A percentile compares a stretch with the other conserved stretches of the same genome.
phyloP scores from a whole-genome alignment of 371 early-diverging fungal genomes.

The Rhizopus stolonifer region DNA sequence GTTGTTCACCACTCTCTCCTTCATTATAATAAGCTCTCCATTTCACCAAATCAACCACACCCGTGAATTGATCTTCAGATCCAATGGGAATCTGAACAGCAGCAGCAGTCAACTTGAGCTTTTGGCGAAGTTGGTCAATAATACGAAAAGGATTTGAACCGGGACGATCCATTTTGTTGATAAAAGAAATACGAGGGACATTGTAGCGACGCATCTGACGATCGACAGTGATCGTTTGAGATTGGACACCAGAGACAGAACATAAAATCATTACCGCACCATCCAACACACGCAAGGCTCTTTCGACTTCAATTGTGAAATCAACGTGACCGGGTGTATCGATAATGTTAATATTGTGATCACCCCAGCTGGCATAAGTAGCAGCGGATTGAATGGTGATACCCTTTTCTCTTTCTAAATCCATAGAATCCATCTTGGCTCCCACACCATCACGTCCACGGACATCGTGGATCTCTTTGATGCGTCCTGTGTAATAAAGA shows the following conservation, averaged over 20 bases:
- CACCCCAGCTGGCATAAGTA: slow-evolving; percentile 82
- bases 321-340: slow-evolving; percentile 95
- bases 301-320: slow-evolving; percentile 92
- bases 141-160: slow-evolving; percentile 95
- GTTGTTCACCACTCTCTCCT: slow-evolving; percentile 80
- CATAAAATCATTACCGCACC: slow-evolving; percentile 88
- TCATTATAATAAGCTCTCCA: slow-evolving; percentile 90
- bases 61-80: slow-evolving; percentile 82
- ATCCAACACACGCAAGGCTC: slow-evolving; percentile 88
- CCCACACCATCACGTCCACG: slow-evolving; percentile 97
- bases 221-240: slow-evolving; percentile 97
- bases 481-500: slow-evolving; percentile 94
- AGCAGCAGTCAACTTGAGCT: slow-evolving; percentile 89
- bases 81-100: slow-evolving; percentile 95
- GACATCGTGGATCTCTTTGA: slow-evolving; percentile 96
- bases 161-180: slow-evolving; percentile 93
- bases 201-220: slow-evolving; percentile 91
- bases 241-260: slow-evolving; percentile 85
- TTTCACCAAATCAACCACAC: slow-evolving; percentile 91
- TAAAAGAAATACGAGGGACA: slow-evolving; percentile 84
- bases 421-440: slow-evolving; percentile 99
- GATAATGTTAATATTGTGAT: slow-evolving; percentile 84
- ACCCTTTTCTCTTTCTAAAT: slow-evolving; percentile 95
- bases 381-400: slow-evolving; percentile 93
- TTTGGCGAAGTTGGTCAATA: slow-evolving; percentile 85